Evolutionary conservation across 2,329 filamentous ascomycete species (phyloP).

Genomic region (Paraphaeosphaeria sporulosa): DNA sequence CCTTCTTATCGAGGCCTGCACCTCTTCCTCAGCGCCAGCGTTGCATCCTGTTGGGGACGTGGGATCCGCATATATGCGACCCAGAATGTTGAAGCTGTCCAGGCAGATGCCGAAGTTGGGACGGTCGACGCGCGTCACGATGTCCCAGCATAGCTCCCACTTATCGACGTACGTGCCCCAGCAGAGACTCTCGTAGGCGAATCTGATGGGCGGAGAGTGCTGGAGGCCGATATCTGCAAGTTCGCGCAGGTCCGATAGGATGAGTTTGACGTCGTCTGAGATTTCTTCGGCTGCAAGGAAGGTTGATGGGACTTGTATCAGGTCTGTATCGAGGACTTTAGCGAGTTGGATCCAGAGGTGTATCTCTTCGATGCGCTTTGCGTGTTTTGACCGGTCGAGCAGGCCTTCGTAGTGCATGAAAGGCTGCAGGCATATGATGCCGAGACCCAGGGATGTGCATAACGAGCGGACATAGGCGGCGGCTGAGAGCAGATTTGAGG

Average conservation of each 20-base stretch:
- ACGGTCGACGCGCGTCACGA: constrained; percentile 70
- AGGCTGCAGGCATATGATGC: constrained; percentile 75
- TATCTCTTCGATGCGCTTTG: constrained; percentile 67
- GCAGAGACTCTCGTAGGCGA: constrained; percentile 76
- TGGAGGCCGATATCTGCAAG: constrained; percentile 72
- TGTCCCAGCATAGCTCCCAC: constrained; percentile 76
- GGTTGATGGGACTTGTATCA: constrained; percentile 77
- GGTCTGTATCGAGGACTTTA: constrained; percentile 69
- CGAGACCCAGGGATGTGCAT: constrained; percentile 63
- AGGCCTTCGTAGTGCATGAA: constrained; percentile 82
- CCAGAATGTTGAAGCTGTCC: constrained; percentile 81
- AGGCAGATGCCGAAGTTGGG: constrained; percentile 79
- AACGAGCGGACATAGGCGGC: constrained; percentile 65
- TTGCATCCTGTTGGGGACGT: constrained; percentile 60
- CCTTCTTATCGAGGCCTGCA: constrained; percentile 62
- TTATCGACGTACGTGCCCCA: constrained; percentile 75
- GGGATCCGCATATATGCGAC: constrained; percentile 74
- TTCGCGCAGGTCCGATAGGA: constrained; percentile 68
- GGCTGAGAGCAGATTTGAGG: constrained; percentile 62
- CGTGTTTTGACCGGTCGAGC: constrained; percentile 66
- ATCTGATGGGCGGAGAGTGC: constrained; percentile 66
- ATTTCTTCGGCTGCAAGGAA: constrained; percentile 66
- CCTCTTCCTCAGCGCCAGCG: constrained; percentile 62
- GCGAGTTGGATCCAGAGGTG: constrained; percentile 74
- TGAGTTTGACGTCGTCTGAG: constrained; percentile 61